Evolutionary conservation across 148 eudicot species (phyloP), one percentile per base, ranked within the genome.

Genomic region (Persicaria maculosa): DNA sequence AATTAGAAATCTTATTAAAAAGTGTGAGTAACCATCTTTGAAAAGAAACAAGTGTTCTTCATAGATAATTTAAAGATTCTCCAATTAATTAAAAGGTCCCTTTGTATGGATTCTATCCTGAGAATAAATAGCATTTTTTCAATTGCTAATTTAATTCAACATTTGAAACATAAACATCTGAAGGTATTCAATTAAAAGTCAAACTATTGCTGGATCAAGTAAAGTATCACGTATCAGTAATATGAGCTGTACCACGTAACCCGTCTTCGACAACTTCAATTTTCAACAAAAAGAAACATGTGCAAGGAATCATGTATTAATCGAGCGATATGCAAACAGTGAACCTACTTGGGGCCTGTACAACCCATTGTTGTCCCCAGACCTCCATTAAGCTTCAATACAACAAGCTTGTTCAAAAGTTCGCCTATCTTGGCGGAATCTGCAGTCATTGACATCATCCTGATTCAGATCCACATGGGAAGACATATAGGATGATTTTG

Each of bases 341-440:
- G 36, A 68, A 74, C 93, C 68, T 90, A 95, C 99, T 95, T 95
- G 25, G 99, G 99, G 71, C 99, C 99, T 79, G 97, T 95, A 65
- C 99, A 95, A 9, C 99, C 99, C 99, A 95, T 95, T 64, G 99
- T 95, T 9, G 99, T 95, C 79, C 99, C 99, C 88, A 95, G 83
- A 62, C 99, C 99, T 84, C 99, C 99, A 84, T 92, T 95, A 62
- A 95, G 99, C 91, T 95, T 95, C 79, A 95, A 80, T 79, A 95
- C 99, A 77, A 95, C 99, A 76, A 95, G 97, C 79, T 95, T 95
- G 85, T 90, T 90, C 89, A 95, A 81, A 22, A 95, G 88, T 74
- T 82, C 85, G 82, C 85, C 88, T 54, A 87, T 85, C 76, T 83
- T 79, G 2, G 80, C 89, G 50, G 81, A 74, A 84, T 90, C 99